Base-by-base conservation (phyloP, 2,329 filamentous ascomycete species). In the Corinectria fuckeliana region DNA sequence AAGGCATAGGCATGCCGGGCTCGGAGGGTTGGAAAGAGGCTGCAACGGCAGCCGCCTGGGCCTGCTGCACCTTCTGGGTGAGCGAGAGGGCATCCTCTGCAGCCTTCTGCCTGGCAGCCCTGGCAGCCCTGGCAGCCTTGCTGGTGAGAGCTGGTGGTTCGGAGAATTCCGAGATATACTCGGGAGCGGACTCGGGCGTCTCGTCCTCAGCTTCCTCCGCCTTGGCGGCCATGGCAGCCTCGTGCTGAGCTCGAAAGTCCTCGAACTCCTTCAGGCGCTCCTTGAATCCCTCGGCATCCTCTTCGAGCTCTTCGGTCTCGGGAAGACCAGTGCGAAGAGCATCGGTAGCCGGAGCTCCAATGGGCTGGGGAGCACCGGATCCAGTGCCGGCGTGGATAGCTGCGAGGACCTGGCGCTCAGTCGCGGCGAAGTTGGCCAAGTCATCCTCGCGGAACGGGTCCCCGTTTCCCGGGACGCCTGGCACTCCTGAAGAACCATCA, bases 181-280 rank as follows among this genome's bases (percentile, higher is more conserved):
- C 51, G 10, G 23, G 50, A 8, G 58, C 60, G 8, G 49, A n/a
- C 32, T 65, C 60, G 7, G 45, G 30, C 4, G 59, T 58, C 4
- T 81, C 75, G 61, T 87, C 77, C 32, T 67, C 63, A 4, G 59
- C 52, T n/a, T 65, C 64, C 13, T 68, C 66, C n/a, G 73, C 68
- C 26, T 72, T 69, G 14, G 75, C 74, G 23, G 72, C 69, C 57
- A 80, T 76, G 50, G 83, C 80, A 14, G 83, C 80, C 58, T 93
- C 91, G 59, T 89, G 85, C 71, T 91, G 86, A n/a, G 89, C 85
- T 67, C 91, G 86, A 49, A 95, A 78, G 26, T 90, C 86, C 68
- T 96, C 87, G 72, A 97, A 97, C 72, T 97, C 90, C 66, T 91
- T 87, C 18, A 97, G 82, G 44, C 93, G 88, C 45, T 92, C 91